These are phyloP conservation scores for Tieghemostelium lacteum DNA, from an alignment of 78 protist genomes.

Conservation along the genomic window DNA sequence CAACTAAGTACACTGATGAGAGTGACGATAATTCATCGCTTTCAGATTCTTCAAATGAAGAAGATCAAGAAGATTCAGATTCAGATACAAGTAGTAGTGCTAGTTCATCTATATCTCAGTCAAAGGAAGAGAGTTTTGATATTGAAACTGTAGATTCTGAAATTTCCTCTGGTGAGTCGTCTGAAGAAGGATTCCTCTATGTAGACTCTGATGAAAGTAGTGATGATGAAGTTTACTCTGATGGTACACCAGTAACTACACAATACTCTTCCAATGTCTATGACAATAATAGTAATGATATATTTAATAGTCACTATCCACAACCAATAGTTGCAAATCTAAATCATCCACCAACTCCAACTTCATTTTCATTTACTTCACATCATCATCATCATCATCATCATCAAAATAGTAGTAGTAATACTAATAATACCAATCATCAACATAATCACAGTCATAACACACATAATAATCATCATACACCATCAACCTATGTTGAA, in stretches of 20 bases:
- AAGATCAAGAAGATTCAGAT: too few relatives aligned
- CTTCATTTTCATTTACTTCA: not conserved
- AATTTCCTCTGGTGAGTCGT: not conserved
- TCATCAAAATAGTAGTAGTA: not conserved
- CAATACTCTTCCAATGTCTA: not conserved
- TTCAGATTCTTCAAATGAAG: too few relatives aligned
- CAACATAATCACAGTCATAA: not conserved
- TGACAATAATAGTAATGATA: not conserved
- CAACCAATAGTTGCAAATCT: not conserved
- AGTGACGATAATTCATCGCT: too few relatives aligned
- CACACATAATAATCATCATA: too few relatives aligned
- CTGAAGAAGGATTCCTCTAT: not conserved
- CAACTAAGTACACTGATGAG: too few relatives aligned
- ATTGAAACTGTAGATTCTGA: not conserved
- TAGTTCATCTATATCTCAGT: too few relatives aligned
- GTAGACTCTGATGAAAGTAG: not conserved
- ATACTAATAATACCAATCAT: not conserved
- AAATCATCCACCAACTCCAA: not conserved
- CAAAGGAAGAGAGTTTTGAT: not conserved
- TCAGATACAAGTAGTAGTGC: not conserved
- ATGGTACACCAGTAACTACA: not conserved
- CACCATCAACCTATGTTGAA: too few relatives aligned
- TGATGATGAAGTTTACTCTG: not conserved
- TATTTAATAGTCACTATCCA: not conserved
- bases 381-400: conserved; percentile 7